A percentile compares a stretch with the other conserved stretches of the same genome.
Evolutionary conservation across 225 moss, liverwort and hornwort genomes (phyloP).

Genomic region (Lunularia cruciata): DNA sequence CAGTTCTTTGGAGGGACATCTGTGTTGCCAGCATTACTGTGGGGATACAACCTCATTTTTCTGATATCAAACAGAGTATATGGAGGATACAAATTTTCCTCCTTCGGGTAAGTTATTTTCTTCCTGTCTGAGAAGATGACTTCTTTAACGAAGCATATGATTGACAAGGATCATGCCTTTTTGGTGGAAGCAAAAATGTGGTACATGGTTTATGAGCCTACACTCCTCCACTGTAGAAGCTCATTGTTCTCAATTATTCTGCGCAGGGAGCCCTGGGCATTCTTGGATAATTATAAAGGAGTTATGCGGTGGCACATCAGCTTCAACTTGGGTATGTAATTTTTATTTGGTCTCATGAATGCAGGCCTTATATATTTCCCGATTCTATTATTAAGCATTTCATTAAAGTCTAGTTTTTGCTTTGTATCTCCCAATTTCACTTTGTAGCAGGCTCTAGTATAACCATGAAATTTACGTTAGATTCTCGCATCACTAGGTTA

Average conservation of each 20-base stretch:
- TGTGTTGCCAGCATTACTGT: constrained; percentile 55
- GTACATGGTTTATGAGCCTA: too few relatives aligned
- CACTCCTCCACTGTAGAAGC: too few relatives aligned
- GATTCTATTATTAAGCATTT: too few relatives aligned
- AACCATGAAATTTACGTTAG: too few relatives aligned
- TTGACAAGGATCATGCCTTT: not conserved
- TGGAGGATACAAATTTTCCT: constrained; percentile 55
- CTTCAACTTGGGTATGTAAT: constrained; percentile 78
- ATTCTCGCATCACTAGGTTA: too few relatives aligned
- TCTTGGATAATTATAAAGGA: constrained; percentile 75
- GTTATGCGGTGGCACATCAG: constrained; percentile 93
- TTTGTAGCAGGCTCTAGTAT: too few relatives aligned
- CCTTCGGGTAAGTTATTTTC: constrained; percentile 54
- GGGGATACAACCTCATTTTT: constrained; percentile 64
- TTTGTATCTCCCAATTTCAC: too few relatives aligned
- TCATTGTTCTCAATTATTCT: not conserved
- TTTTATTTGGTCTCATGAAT: not conserved
- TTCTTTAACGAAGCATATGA: not conserved
- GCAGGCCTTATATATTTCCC: not conserved
- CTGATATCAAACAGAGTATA: constrained; percentile 66
- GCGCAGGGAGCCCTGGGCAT: constrained; percentile 69
- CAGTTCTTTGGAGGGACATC: constrained; percentile 56
- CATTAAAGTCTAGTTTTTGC: too few relatives aligned
- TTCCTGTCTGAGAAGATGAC: not conserved
- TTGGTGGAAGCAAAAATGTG: not conserved